Conservation (phyloP, 1,284 basidiomycete genomes). For the Heterobasidion parviporum region DNA sequence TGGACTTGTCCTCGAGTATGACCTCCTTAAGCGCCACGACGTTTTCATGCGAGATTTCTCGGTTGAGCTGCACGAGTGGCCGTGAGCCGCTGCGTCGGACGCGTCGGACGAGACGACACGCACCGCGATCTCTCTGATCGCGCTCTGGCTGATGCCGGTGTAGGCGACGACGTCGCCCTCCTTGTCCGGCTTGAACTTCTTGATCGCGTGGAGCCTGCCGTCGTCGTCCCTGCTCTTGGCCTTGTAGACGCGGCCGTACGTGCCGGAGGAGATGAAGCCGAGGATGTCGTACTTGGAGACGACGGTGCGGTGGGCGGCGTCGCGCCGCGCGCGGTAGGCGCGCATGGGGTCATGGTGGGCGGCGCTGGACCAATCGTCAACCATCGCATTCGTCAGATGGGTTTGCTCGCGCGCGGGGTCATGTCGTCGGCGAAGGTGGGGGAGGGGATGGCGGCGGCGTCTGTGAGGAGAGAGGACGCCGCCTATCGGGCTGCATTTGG, state of each 20-base stretch:
- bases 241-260: constrained; percentile 98
- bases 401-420: too few species aligned
- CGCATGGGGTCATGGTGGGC: constrained; percentile 61
- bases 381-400: constrained; percentile 2
- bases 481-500: too few species aligned
- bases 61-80: constrained; percentile 60
- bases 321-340: constrained; percentile 74
- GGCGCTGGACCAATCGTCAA: constrained; percentile 10
- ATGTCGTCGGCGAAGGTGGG: too few species aligned
- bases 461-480: too few species aligned
- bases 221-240: constrained; percentile 71
- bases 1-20: constrained; percentile 95
- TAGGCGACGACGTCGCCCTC: constrained; percentile 91
- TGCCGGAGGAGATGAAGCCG: constrained; percentile 97
- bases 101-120: constrained; percentile 17
- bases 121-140: constrained; percentile 92
- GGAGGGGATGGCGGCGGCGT: too few species aligned
- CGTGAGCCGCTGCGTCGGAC: background rate
- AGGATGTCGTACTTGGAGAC: constrained; percentile 84
- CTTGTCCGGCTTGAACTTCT: constrained; percentile 99
- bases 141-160: constrained; percentile 96
- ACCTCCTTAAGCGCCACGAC: constrained; percentile 90
- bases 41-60: constrained; percentile 92
- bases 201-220: constrained; percentile 83
- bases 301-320: constrained; percentile 59